phyloP scores from a whole-genome alignment of 345 rosid genomes.

The Eucalyptus cloeziana region DNA sequence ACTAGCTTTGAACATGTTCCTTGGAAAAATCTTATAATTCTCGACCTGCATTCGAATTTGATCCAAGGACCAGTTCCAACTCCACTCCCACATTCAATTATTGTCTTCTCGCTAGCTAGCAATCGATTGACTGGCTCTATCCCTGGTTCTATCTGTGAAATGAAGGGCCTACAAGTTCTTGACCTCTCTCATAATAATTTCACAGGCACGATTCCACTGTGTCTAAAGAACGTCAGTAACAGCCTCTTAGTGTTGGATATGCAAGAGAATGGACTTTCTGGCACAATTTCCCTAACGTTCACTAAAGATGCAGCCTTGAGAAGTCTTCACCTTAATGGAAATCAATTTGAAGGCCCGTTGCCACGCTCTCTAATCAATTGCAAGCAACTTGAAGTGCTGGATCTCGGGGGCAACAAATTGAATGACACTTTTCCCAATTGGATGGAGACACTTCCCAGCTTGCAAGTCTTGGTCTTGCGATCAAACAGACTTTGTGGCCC shows the following conservation, averaged over 20 bases:
- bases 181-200: not conserved
- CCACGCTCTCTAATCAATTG: slow-evolving; percentile 5
- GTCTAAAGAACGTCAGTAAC: not conserved
- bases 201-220: slow-evolving; percentile 2
- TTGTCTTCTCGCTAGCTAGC: not conserved
- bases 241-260: not conserved
- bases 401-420: slow-evolving; percentile 2
- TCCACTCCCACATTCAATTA: not conserved
- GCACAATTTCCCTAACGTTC: slow-evolving; percentile 1
- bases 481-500: not conserved
- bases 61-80: not conserved
- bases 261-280: not conserved
- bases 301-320: not conserved
- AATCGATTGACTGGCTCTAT: not conserved
- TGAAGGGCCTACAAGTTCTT: not conserved
- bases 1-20: not conserved
- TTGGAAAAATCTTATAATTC: not conserved
- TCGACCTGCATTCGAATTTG: not conserved
- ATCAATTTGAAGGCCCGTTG: slow-evolving; percentile 6
- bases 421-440: not conserved
- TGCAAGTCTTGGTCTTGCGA: not conserved
- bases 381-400: not conserved
- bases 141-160: not conserved
- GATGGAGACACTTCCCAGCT: not conserved
- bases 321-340: not conserved